phyloP scores from a whole-genome alignment of 2,329 filamentous ascomycete genomes.

The Venturia pyrina region DNA sequence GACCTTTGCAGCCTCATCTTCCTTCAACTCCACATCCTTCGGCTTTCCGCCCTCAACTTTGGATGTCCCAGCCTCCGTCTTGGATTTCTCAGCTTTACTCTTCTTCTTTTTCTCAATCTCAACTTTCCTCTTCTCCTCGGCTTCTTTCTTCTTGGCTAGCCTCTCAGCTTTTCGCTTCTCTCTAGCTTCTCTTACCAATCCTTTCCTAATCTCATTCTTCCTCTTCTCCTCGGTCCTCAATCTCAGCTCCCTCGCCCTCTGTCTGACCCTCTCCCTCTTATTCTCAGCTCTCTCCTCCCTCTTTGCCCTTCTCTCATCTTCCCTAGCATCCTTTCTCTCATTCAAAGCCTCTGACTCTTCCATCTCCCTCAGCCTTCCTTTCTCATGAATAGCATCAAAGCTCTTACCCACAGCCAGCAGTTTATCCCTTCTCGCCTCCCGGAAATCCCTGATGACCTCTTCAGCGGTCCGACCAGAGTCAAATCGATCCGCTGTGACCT shows the following conservation, averaged over 20 bases:
- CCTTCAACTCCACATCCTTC: conserved; percentile 4
- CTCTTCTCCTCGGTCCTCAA: not conserved
- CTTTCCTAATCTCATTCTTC: conserved; percentile 2
- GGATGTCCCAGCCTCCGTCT: conserved; percentile 8
- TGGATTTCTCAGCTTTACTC: conserved; percentile 7
- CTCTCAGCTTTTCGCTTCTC: conserved; percentile 15
- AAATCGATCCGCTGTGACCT: conserved; percentile 12
- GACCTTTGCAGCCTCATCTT: not conserved
- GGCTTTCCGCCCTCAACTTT: not conserved
- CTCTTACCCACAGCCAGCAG: conserved; percentile 12
- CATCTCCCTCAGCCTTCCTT: conserved; percentile 11
- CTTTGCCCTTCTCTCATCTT: not conserved
- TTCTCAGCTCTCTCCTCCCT: not conserved
- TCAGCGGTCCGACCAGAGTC: conserved; percentile 1
- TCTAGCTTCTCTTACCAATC: not conserved
- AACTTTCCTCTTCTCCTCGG: conserved; percentile 1
- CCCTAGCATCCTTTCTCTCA: conserved; percentile 5
- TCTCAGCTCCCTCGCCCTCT: conserved; percentile 8
- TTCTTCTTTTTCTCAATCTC: conserved; percentile 5
- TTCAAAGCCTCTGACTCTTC: conserved; percentile 10
- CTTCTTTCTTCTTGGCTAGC: conserved; percentile 12
- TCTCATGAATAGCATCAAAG: conserved; percentile 13
- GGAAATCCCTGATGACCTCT: conserved; percentile 12
- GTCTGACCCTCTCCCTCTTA: conserved; percentile 6
- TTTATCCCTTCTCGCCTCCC: conserved; percentile 10